Percentiles rank a stretch among this genome's conserved stretches.
These are phyloP conservation scores for Favolaschia claudopus DNA, from an alignment of 768 basidiomycete species.

Conservation along the genomic window DNA sequence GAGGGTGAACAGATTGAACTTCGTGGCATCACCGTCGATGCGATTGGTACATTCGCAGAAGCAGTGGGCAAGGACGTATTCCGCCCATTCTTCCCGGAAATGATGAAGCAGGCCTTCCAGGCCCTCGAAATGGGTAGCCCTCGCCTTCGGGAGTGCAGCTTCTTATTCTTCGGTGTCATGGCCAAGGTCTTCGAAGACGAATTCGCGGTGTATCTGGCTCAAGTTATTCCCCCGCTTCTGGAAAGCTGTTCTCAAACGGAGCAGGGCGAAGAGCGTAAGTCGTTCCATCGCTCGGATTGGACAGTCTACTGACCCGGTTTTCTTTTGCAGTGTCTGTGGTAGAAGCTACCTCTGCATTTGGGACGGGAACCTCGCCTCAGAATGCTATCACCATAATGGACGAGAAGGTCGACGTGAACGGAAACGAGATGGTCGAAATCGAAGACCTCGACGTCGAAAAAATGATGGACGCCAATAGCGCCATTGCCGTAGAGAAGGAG, in stretches of 20 bases:
- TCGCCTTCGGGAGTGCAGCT: constrained; percentile 91
- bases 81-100: constrained; percentile 93
- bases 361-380: constrained; percentile 76
- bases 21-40: constrained; percentile 97
- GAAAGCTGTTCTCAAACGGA: constrained; percentile 85
- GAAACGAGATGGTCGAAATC: constrained; percentile 66
- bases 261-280: constrained; percentile 71
- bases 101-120: constrained; percentile 95
- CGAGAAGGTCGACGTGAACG: constrained; percentile 56
- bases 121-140: constrained; percentile 88
- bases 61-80: constrained; percentile 94
- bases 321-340: constrained; percentile 55
- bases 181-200: constrained; percentile 96
- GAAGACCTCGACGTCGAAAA: constrained; percentile 88
- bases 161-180: constrained; percentile 99
- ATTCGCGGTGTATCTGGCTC: constrained; percentile 86
- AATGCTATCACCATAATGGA: constrained; percentile 73
- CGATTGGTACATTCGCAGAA: constrained; percentile 98
- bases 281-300: neutral
- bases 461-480: constrained; percentile 91
- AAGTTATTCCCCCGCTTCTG: constrained; percentile 87
- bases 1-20: constrained; percentile 95
- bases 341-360: constrained; percentile 68
- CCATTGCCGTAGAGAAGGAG: constrained; percentile 98
- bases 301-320: neutral